Percentiles rank a stretch among this genome's conserved stretches.
Conservation (phyloP, 192 early-diverging fungal species). For the Umbelopsis isabellina region DNA sequence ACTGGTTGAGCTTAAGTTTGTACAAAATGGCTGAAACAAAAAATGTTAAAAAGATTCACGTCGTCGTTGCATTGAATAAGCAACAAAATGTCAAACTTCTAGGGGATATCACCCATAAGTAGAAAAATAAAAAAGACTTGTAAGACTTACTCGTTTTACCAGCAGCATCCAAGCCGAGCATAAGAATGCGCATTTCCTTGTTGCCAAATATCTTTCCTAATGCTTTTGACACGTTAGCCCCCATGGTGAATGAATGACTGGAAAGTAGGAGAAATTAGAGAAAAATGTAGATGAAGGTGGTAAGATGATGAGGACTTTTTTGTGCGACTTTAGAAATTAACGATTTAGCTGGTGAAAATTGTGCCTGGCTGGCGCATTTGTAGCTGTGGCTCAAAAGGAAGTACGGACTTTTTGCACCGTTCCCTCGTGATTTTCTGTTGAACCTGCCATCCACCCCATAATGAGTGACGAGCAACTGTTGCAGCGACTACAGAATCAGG, state of each 20-base stretch:
- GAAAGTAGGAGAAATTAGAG: background rate
- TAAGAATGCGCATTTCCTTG: constrained; percentile 96
- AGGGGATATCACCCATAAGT: background rate
- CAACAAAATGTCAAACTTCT: constrained; percentile 1
- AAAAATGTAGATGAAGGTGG: constrained; percentile 2
- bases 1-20: constrained; percentile 98
- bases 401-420: background rate
- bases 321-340: constrained; percentile 12
- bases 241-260: constrained; percentile 61
- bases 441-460: background rate
- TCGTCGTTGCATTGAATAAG: background rate
- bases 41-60: background rate
- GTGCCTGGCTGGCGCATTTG: background rate
- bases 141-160: constrained; percentile 82
- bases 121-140: no score
- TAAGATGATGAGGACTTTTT: constrained; percentile 16
- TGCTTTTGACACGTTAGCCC: constrained; percentile 75
- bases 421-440: background rate
- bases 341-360: background rate
- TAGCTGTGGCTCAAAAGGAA: background rate
- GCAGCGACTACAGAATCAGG: constrained; percentile 12
- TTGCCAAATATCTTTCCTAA: constrained; percentile 82
- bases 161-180: constrained; percentile 90
- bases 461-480: constrained; percentile 18
- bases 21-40: constrained; percentile 82